A percentile compares a stretch with the other conserved stretches of the same genome.
These are phyloP conservation scores for Penicillium longicatenatum DNA, from an alignment of 495 filamentous ascomycete genomes.

Conservation along the genomic window DNA sequence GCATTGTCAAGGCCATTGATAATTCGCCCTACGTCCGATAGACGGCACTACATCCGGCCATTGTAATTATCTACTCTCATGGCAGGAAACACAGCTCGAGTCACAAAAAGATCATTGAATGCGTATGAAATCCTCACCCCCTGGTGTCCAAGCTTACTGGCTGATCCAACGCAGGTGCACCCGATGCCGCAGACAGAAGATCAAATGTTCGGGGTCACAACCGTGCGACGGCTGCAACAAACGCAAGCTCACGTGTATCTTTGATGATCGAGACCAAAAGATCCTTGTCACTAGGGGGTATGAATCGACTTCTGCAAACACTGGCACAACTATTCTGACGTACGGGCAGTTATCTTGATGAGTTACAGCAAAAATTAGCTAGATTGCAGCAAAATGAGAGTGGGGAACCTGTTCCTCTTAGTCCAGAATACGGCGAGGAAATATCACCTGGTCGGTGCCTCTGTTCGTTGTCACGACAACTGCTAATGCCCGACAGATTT, in stretches of 20 bases:
- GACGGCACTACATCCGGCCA: background rate
- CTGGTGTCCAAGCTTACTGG: background rate
- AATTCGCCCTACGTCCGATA: constrained; percentile 2
- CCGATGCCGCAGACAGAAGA: constrained; percentile 49
- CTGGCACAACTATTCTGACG: background rate
- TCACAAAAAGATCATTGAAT: constrained; percentile 42
- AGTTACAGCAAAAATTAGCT: constrained; percentile 39
- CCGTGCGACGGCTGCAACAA: constrained; percentile 47
- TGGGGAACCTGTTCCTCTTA: constrained; percentile 14
- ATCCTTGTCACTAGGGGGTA: constrained; percentile 45
- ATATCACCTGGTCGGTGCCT: constrained; percentile 14
- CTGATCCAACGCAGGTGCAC: constrained; percentile 30
- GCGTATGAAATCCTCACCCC: constrained; percentile 34
- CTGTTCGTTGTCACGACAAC: background rate
- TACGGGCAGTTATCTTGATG: constrained; percentile 35
- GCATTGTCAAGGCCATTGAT: constrained; percentile 12
- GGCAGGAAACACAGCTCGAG: constrained; percentile 24
- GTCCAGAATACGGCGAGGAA: constrained; percentile 19
- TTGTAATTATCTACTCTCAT: constrained; percentile 12
- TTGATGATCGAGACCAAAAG: constrained; percentile 46
- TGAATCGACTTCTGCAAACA: constrained; percentile 1
- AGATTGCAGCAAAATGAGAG: constrained; percentile 26
- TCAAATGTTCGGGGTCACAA: constrained; percentile 45
- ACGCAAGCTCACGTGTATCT: constrained; percentile 42
- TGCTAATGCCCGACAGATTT: constrained; percentile 18